Evolutionary conservation across 345 rosid species (phyloP).

Genomic region (Passiflora organensis): DNA sequence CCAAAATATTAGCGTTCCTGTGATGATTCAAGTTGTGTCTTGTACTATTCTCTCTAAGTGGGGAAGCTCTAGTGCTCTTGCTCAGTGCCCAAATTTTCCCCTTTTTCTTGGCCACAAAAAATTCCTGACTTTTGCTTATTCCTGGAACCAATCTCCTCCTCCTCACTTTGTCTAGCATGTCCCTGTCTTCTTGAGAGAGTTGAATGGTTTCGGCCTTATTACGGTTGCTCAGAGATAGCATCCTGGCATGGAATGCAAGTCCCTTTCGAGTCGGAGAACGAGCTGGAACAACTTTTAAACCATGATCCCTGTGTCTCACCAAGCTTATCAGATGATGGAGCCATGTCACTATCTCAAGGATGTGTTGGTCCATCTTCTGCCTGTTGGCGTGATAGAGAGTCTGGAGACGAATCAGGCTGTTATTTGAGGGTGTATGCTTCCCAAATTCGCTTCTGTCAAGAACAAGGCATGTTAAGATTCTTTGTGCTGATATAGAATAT

Average conservation of each 20-base stretch:
- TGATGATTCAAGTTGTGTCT: slow-evolving; percentile 3
- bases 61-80: slow-evolving; percentile 71
- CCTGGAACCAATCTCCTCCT: slow-evolving; percentile 45
- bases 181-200: slow-evolving; percentile 61
- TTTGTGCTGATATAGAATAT: neutral
- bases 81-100: slow-evolving; percentile 39
- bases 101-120: slow-evolving; percentile 30
- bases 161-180: slow-evolving; percentile 43
- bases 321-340: slow-evolving; percentile 63
- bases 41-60: slow-evolving; percentile 13
- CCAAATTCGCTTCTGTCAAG: slow-evolving; percentile 21
- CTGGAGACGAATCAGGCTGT: slow-evolving; percentile 57
- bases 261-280: slow-evolving; percentile 34
- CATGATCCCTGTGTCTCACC: slow-evolving; percentile 42
- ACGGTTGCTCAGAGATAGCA: slow-evolving; percentile 29
- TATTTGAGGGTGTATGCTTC: slow-evolving; percentile 8
- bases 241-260: slow-evolving; percentile 22
- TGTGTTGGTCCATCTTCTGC: slow-evolving; percentile 49
- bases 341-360: slow-evolving; percentile 73
- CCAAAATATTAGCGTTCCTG: slow-evolving; percentile 9
- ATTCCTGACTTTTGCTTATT: slow-evolving; percentile 82
- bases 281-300: slow-evolving; percentile 27
- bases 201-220: slow-evolving; percentile 23
- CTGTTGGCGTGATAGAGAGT: slow-evolving; percentile 79
- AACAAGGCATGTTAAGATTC: neutral